A percentile compares a stretch with the other conserved stretches of the same genome.
phyloP scores from a whole-genome alignment of 208 protist genomes.

The Balamuthia mandrillaris region DNA sequence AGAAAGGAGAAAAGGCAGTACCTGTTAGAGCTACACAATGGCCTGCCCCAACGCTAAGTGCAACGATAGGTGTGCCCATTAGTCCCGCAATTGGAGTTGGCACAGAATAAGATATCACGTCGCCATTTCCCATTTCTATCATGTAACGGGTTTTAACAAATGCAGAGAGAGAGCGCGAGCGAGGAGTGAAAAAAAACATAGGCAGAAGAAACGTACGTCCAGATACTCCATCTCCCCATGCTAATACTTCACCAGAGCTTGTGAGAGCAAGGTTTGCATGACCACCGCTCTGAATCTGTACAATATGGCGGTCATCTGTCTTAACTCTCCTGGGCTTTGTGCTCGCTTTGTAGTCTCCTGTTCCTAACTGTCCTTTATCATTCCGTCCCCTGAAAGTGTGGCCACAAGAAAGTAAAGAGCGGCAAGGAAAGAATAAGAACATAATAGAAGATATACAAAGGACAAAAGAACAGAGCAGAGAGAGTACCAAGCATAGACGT shows the following conservation, averaged over 20 bases:
- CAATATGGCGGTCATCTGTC: background rate
- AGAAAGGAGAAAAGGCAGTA: background rate
- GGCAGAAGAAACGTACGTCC: background rate
- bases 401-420: background rate
- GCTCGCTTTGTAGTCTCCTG: background rate
- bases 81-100: background rate
- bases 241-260: background rate
- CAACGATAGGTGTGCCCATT: background rate
- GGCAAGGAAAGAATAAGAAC: background rate
- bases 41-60: background rate
- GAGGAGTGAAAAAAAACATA: background rate
- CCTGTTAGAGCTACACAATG: background rate
- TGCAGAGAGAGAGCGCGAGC: background rate
- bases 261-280: background rate
- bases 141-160: background rate
- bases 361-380: background rate
- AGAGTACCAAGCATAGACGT: background rate
- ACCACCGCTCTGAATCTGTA: background rate
- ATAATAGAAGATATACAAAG: background rate
- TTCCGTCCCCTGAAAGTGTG: background rate
- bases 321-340: background rate
- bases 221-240: conserved; percentile 2
- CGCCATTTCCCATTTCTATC: conserved; percentile 12
- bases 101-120: background rate
- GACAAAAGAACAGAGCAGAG: background rate